Percentiles rank a stretch among this genome's conserved stretches.
These are phyloP conservation scores for Arachis monticola DNA, from an alignment of 331 rosid genomes.

Conservation along the genomic window DNA sequence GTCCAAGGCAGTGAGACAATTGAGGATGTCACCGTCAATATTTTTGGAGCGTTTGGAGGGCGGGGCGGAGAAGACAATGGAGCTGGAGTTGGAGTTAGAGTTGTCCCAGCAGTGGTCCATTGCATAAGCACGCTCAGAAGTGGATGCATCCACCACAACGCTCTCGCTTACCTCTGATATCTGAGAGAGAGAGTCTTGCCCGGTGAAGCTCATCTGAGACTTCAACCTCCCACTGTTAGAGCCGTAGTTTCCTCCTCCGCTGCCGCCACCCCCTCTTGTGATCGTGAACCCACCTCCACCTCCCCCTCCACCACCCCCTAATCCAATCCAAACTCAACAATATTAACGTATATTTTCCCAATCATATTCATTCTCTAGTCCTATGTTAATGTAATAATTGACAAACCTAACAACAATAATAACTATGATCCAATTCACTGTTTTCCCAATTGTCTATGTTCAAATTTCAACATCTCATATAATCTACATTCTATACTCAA, in stretches of 20 bases:
- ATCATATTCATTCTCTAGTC: not conserved
- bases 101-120: constrained; percentile 75
- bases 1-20: constrained; percentile 63
- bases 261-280: constrained; percentile 30
- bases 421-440: too few species aligned
- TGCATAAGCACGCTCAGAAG: constrained; percentile 53
- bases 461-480: too few species aligned
- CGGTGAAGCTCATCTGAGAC: constrained; percentile 79
- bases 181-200: constrained; percentile 73
- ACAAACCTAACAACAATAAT: too few species aligned
- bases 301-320: not conserved
- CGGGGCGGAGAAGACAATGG: constrained; percentile 72
- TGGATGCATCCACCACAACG: constrained; percentile 46
- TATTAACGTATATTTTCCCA: not conserved
- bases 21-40: constrained; percentile 62
- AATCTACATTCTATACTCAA: too few species aligned
- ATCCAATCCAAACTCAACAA: not conserved
- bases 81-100: constrained; percentile 62
- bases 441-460: too few species aligned
- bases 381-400: not conserved
- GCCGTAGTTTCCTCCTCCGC: constrained; percentile 34
- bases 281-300: constrained; percentile 39
- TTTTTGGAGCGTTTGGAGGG: constrained; percentile 59
- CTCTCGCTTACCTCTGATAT: constrained; percentile 63
- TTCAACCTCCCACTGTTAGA: constrained; percentile 48